A percentile compares a stretch with the other conserved stretches of the same genome.
phyloP scores from a whole-genome alignment of 139 green algal genomes.

The Raphidocelis subcapitata region DNA sequence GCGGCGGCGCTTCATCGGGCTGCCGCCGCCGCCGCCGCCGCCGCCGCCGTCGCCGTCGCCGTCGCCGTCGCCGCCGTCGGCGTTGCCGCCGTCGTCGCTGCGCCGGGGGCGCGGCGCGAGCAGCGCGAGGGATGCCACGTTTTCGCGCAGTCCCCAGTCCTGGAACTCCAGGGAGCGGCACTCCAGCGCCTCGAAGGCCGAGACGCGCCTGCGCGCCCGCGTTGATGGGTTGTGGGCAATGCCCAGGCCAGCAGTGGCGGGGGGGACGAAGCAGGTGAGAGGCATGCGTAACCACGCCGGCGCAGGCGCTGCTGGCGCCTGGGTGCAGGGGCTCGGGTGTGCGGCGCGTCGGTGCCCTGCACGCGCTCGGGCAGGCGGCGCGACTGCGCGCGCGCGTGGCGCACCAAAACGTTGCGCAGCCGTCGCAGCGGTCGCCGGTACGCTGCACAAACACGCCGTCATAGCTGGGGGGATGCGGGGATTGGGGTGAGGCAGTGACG shows the following conservation, averaged over 20 bases:
- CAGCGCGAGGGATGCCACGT: conserved; percentile 66
- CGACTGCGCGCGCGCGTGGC: too few relatives aligned
- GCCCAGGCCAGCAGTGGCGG: not conserved
- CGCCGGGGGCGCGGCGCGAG: too few relatives aligned
- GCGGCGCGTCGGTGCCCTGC: too few relatives aligned
- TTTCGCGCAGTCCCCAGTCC: conserved; percentile 62
- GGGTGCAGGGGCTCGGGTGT: too few relatives aligned
- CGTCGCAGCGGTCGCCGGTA: conserved; percentile 44
- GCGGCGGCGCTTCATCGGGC: not conserved
- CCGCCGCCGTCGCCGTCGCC: not conserved
- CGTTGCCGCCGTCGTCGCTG: too few relatives aligned
- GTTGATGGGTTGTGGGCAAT: conserved; percentile 49
- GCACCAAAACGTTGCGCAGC: conserved; percentile 54
- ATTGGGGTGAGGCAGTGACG: too few relatives aligned
- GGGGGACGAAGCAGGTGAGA: not conserved
- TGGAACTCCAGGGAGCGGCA: conserved; percentile 12
- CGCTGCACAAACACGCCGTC: conserved; percentile 33
- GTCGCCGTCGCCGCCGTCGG: not conserved
- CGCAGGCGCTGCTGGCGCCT: conserved; percentile 7
- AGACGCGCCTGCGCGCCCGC: conserved; percentile 75
- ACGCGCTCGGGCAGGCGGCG: too few relatives aligned
- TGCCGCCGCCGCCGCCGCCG: conserved; percentile 11
- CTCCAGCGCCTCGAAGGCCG: conserved; percentile 43
- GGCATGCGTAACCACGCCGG: not conserved
- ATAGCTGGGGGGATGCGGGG: conserved; percentile 7